These are phyloP conservation scores for Candida chilensis DNA, from an alignment of 805 yeast species.

Conservation along the genomic window DNA sequence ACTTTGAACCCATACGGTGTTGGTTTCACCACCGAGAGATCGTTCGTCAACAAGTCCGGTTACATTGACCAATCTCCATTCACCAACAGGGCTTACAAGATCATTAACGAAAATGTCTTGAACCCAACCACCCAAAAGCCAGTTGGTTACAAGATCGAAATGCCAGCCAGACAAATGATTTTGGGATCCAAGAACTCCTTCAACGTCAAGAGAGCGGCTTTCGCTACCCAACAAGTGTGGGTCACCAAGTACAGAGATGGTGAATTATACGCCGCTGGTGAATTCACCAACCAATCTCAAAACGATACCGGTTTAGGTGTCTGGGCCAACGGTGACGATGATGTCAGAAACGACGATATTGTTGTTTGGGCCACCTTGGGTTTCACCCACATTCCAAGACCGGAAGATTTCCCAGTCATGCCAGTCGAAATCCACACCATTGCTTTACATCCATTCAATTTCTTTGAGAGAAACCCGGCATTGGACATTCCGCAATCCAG, in stretches of 20 bases:
- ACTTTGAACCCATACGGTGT: constrained; percentile 55
- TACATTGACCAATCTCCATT: constrained; percentile 66
- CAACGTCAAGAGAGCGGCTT: constrained; percentile 64
- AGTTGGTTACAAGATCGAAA: constrained; percentile 65
- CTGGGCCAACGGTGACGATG: constrained; percentile 63
- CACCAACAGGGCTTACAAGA: constrained; percentile 66
- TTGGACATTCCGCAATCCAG: constrained; percentile 67
- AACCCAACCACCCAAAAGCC: constrained; percentile 65
- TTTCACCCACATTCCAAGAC: constrained; percentile 73
- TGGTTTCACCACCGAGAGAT: constrained; percentile 60
- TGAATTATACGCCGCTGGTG: constrained; percentile 74
- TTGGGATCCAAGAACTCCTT: constrained; percentile 54
- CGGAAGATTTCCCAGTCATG: constrained; percentile 88
- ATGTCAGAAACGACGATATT: constrained; percentile 64
- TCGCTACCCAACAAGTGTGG: constrained; percentile 75
- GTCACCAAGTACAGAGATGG: constrained; percentile 71
- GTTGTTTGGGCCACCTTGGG: constrained; percentile 81
- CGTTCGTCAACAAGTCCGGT: constrained; percentile 62
- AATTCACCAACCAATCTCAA: constrained; percentile 75
- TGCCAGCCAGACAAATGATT: constrained; percentile 73
- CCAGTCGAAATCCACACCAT: constrained; percentile 70
- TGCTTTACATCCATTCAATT: constrained; percentile 59
- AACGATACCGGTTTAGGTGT: constrained; percentile 59
- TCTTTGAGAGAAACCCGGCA: constrained; percentile 73
- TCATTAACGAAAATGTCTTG: constrained; percentile 63